Base-by-base conservation (phyloP, 208 protist species). In the Polymyxa betae region DNA sequence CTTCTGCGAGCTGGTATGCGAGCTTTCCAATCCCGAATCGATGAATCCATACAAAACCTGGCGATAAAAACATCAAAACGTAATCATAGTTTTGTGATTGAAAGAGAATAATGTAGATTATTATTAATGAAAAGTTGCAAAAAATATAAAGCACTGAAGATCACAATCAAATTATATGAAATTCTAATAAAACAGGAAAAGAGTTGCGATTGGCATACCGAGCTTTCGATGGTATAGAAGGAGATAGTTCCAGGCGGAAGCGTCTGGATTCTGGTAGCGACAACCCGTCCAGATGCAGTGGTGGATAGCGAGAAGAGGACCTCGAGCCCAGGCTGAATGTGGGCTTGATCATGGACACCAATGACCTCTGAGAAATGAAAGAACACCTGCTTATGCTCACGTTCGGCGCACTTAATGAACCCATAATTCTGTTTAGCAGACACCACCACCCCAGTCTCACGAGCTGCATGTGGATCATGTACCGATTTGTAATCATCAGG, bases 391-490 rank as follows among this genome's bases (percentile, higher is more conserved):
- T 82, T 82, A n/a, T 82, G 72, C 16, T 82, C 72, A n/a, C 72
- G 72, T n/a, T 82, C 72, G 72, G 72, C 72, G 40, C 72, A 82
- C n/a, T 82, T 82, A n/a, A 82, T 82, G 72, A 82, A 82, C 72
- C 72, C 72, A n/a, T 82, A 82, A 43, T 82, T 82, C 72, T 82
- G 72, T n/a, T 82, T 82, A n/a, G n/a, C n/a, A 43, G 16, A 38
- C 16, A 82, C 72, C 35, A 82, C 72, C 16, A 82, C 72, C 16
- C 72, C 72, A 5, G 5, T 35, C n/a, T 82, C 72, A 43, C 72
- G 72, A 45, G n/a, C n/a, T n/a, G n/a, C n/a, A n/a, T 43, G 72
- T n/a, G 72, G 12, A 20, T 5, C 5, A 38, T 40, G 16, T n/a
- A 82, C 72, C 5, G n/a, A 35, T 60, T 60, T 60, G 24, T 60